Evolutionary conservation across 257 asterid species (phyloP).

Genomic region (Solanum megistacrolobum): DNA sequence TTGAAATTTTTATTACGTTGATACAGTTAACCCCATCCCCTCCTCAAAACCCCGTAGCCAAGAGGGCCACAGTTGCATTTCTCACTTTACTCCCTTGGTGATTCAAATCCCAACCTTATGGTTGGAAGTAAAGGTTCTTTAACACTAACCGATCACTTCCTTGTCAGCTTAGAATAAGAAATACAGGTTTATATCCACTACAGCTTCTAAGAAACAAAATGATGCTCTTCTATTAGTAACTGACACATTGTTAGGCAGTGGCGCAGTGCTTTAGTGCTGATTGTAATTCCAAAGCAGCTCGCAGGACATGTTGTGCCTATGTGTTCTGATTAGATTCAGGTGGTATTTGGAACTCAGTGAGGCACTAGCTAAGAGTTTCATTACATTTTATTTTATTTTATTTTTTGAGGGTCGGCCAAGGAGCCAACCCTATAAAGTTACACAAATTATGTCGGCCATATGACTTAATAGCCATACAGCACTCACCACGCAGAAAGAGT

Average conservation of each 20-base stretch:
- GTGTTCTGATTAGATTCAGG: background rate
- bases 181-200: background rate
- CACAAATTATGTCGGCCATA: constrained; percentile 74
- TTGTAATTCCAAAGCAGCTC: background rate
- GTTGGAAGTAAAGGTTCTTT: background rate
- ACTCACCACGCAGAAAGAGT: constrained; percentile 10
- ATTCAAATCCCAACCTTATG: background rate
- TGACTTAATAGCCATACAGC: constrained; percentile 80
- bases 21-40: background rate
- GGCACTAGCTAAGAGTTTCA: background rate
- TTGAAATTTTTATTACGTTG: background rate
- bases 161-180: background rate
- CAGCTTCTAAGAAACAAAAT: background rate
- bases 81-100: background rate
- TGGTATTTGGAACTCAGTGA: background rate
- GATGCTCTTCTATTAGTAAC: background rate
- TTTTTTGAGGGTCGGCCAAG: constrained; percentile 49
- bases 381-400: background rate
- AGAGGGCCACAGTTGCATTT: background rate
- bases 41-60: background rate
- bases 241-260: background rate
- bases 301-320: background rate
- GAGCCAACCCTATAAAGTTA: constrained; percentile 41
- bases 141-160: background rate
- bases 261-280: background rate